Evolutionary conservation across 495 filamentous ascomycete genomes (phyloP).

Genomic region (Staphylotrichum longicolle): DNA sequence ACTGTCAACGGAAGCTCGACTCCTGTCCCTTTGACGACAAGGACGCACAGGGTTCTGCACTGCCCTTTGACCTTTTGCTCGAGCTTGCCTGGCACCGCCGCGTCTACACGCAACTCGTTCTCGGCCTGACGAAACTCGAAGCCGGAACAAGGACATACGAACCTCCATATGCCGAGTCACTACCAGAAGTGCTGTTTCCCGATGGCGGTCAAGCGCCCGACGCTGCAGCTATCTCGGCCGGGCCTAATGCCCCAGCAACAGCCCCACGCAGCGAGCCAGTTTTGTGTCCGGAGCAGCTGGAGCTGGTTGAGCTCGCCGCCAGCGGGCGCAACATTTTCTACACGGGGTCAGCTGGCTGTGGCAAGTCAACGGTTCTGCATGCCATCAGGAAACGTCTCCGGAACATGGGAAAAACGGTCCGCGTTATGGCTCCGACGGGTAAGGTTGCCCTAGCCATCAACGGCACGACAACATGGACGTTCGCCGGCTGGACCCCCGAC

Average conservation of each 20-base stretch:
- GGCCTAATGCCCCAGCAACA: neutral
- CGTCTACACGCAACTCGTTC: conserved; percentile 2
- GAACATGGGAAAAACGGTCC: conserved; percentile 36
- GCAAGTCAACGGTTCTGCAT: conserved; percentile 58
- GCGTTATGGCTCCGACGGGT: conserved; percentile 57
- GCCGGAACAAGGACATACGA: conserved; percentile 21
- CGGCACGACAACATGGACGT: conserved; percentile 54
- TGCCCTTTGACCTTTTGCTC: conserved; percentile 3
- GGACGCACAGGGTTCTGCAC: neutral
- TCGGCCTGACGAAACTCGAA: conserved; percentile 12
- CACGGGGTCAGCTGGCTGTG: conserved; percentile 60
- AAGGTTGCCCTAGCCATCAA: conserved; percentile 53
- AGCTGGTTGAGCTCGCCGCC: conserved; percentile 49
- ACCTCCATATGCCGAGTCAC: conserved; percentile 17
- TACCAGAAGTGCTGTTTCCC: neutral
- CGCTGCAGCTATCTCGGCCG: too few relatives aligned
- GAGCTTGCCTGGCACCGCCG: neutral
- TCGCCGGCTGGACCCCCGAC: conserved; percentile 52
- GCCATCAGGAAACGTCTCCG: conserved; percentile 43
- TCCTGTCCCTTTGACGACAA: neutral
- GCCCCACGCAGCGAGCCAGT: conserved; percentile 13
- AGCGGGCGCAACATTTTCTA: conserved; percentile 57
- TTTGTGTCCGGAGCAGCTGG: conserved; percentile 48
- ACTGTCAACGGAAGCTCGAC: conserved; percentile 6
- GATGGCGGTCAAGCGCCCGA: neutral